Percentiles rank a stretch among this genome's conserved stretches.
These are phyloP conservation scores for Beauveria brongniartii DNA, from an alignment of 2,329 filamentous ascomycete species.

Conservation along the genomic window DNA sequence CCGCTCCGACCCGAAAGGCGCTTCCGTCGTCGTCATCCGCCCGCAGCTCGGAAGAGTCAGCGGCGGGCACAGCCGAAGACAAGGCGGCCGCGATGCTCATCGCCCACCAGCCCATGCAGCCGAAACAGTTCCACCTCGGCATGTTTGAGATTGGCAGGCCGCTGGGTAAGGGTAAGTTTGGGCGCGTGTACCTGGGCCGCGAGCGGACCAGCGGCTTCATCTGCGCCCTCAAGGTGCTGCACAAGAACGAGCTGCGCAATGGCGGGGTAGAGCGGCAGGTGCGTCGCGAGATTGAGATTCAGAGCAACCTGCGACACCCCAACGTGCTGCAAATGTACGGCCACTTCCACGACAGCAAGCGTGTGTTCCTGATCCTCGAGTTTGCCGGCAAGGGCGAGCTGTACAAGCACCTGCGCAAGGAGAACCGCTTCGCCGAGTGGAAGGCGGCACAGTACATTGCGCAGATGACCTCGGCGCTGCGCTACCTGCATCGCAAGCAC, in stretches of 20 bases:
- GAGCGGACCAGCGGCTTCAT: constrained; percentile 74
- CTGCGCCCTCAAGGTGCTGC: constrained; percentile 77
- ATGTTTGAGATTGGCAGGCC: constrained; percentile 92
- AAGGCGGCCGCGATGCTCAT: constrained; percentile 37
- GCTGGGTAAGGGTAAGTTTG: constrained; percentile 81
- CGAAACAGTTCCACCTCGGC: constrained; percentile 72
- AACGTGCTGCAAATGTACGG: constrained; percentile 79
- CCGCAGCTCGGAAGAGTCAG: constrained; percentile 39
- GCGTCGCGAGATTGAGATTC: constrained; percentile 81
- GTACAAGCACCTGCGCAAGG: constrained; percentile 77
- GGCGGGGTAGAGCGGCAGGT: constrained; percentile 79
- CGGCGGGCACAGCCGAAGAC: constrained; percentile 32
- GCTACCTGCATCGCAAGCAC: constrained; percentile 92
- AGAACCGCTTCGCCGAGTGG: constrained; percentile 75
- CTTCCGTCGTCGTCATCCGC: constrained; percentile 21
- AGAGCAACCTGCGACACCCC: constrained; percentile 77
- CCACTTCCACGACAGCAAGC: constrained; percentile 83
- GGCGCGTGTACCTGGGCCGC: constrained; percentile 75
- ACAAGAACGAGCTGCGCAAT: constrained; percentile 75
- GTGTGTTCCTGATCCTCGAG: constrained; percentile 80
- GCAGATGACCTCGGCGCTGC: constrained; percentile 82
- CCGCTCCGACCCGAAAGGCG: constrained; percentile 15
- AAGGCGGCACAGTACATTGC: constrained; percentile 82
- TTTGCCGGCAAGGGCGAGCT: constrained; percentile 80
- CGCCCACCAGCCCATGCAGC: constrained; percentile 47